phyloP scores from a whole-genome alignment of 2,329 filamentous ascomycete genomes.

The Periconia sp. region DNA sequence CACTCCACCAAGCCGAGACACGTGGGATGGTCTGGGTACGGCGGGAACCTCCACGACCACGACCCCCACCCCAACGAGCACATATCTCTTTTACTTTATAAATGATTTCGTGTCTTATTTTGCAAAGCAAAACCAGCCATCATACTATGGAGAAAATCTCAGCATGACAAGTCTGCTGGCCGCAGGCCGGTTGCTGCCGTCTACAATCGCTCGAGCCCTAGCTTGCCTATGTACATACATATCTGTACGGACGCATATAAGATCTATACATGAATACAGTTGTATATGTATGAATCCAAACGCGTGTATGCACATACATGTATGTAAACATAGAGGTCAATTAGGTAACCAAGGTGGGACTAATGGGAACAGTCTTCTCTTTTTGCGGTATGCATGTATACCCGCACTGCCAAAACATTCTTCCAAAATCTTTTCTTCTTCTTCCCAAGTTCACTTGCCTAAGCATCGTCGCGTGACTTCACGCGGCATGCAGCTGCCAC shows the following conservation, averaged over 20 bases:
- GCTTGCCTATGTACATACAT: too few relatives aligned
- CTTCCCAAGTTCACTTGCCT: slow-evolving; percentile 18
- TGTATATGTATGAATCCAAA: not conserved
- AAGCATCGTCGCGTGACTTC: slow-evolving; percentile 41
- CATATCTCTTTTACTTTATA: slow-evolving; percentile 57
- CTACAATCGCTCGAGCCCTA: too few relatives aligned
- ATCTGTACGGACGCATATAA: too few relatives aligned
- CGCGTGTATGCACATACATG: not conserved
- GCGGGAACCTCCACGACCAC: slow-evolving; percentile 41
- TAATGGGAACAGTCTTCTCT: too few relatives aligned
- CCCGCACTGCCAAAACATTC: too few relatives aligned
- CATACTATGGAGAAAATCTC: too few relatives aligned
- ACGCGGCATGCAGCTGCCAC: slow-evolving; percentile 43
- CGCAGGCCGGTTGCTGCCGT: too few relatives aligned
- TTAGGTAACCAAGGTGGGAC: too few relatives aligned
- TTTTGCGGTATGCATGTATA: too few relatives aligned
- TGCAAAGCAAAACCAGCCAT: too few relatives aligned
- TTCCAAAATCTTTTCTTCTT: not conserved
- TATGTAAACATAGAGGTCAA: not conserved
- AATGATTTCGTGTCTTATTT: too few relatives aligned
- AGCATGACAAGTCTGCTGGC: too few relatives aligned
- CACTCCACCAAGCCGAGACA: slow-evolving; percentile 27
- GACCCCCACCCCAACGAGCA: slow-evolving; percentile 62
- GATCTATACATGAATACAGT: not conserved
- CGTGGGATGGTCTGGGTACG: slow-evolving; percentile 29